Conservation (phyloP, 169 alveolate species). For the Theileria equi region DNA sequence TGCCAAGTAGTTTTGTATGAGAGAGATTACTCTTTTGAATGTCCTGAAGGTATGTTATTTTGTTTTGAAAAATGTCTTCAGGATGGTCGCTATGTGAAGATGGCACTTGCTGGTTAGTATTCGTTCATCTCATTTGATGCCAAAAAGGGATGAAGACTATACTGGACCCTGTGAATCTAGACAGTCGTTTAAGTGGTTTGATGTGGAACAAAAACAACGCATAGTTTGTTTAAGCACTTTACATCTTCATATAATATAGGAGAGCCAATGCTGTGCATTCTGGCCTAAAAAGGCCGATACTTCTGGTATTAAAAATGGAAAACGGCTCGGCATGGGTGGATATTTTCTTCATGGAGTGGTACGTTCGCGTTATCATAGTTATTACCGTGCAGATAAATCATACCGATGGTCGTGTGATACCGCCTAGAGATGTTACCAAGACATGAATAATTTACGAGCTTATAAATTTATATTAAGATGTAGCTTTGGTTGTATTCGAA, state of each 20-base stretch:
- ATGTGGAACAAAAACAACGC: slow-evolving; percentile 24
- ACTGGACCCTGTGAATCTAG: slow-evolving; percentile 50
- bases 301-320: background rate
- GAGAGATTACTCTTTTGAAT: slow-evolving; percentile 42
- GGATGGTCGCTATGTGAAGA: slow-evolving; percentile 45
- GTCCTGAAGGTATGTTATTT: slow-evolving; percentile 37
- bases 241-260: slow-evolving; percentile 13
- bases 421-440: slow-evolving; percentile 10
- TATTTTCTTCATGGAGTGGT: slow-evolving; percentile 44
- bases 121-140: background rate
- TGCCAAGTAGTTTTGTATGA: slow-evolving; percentile 35
- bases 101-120: slow-evolving; percentile 51
- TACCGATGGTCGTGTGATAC: slow-evolving; percentile 28
- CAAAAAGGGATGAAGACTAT: slow-evolving; percentile 39
- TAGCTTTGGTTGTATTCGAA: slow-evolving; percentile 67
- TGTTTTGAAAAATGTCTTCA: background rate
- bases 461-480: slow-evolving; percentile 64
- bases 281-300: slow-evolving; percentile 45
- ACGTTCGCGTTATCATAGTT: background rate
- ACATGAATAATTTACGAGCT: background rate
- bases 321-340: too few relatives aligned
- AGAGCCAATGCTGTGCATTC: slow-evolving; percentile 54
- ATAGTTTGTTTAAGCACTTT: slow-evolving; percentile 16
- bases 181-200: slow-evolving; percentile 50
- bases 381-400: slow-evolving; percentile 22